Base-by-base conservation (phyloP, 2,329 filamentous ascomycete species). In the Alternaria sp. region DNA sequence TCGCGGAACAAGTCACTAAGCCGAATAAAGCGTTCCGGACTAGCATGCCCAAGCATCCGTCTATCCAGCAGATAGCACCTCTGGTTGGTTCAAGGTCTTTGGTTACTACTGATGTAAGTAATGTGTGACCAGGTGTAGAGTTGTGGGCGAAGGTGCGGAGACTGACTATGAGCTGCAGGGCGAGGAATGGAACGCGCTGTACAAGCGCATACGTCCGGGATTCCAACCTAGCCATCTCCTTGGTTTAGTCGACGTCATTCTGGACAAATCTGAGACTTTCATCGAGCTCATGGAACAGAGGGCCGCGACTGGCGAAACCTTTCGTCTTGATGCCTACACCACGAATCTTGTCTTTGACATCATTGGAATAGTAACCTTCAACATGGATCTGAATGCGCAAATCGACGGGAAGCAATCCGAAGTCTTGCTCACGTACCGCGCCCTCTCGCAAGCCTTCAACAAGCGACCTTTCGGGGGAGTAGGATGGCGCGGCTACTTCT, bases 261-360 rank as follows among this genome's bases (percentile, higher is more conserved):
- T 79, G 0, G 73, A 79, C 13, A 74, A 78, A 45, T 57, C 62
- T 10, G 55, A 68, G 11, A 61, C 62, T 0, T 79, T 77, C 50
- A 65, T 67, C 44, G 61, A 70, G 7, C 67, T 66, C 28, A 63
- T 74, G 51, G 61, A 67, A 9, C 21, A 68, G 11, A 67, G 62
- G n/a, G 70, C 65, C 8, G 23, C 30, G 9, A 57, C 46, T 0
- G 50, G 58, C 19, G 61, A 68, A 2, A 46, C 64, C 0, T 68
- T 73, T 15, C 47, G 59, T 10, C 49, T 73, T 2, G 68, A 68
- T 5, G 59, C 66, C 0, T 64, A 64, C 23, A 69, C 65, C 3
- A 69, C 68, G 0, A 68, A 71, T 17, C 47, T 72, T 5, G 66
- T 69, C 12, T 64, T 73, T 32, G 71, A 72, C 25, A 62, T 73